Evolutionary conservation across 2,329 filamentous ascomycete species (phyloP).

Genomic region (Talaromyces islandicus): DNA sequence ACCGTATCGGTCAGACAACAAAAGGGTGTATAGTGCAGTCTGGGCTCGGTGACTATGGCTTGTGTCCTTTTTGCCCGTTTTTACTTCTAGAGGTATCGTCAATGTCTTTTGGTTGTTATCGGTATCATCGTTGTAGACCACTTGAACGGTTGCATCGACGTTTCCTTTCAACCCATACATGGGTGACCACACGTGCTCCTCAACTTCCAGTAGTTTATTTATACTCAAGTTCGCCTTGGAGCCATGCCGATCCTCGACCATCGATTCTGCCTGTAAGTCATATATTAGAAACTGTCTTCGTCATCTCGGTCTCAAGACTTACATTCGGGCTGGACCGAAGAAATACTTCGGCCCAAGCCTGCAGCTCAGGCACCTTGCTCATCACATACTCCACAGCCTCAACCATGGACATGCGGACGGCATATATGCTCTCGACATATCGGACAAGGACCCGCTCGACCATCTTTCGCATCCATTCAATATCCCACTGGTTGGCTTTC

Average conservation of each 20-base stretch:
- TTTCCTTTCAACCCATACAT: conserved; percentile 97
- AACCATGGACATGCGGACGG: conserved; percentile 68
- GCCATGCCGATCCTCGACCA: conserved; percentile 73
- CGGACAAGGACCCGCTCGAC: conserved; percentile 65
- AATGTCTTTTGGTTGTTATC: conserved; percentile 57
- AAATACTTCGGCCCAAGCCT: conserved; percentile 77
- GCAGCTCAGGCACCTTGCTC: conserved; percentile 76
- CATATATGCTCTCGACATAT: conserved; percentile 84
- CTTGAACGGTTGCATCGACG: conserved; percentile 93
- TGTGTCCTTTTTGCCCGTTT: conserved; percentile 77
- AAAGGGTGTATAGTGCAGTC: conserved; percentile 86
- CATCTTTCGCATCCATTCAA: conserved; percentile 57
- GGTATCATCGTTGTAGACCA: conserved; percentile 64
- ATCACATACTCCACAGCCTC: conserved; percentile 73
- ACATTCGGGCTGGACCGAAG: conserved; percentile 65
- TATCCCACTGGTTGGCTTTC: conserved; percentile 74
- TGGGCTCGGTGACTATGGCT: conserved; percentile 83
- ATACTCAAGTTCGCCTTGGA: conserved; percentile 75
- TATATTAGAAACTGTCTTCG: background rate
- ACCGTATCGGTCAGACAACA: conserved; percentile 87
- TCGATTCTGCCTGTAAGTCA: conserved; percentile 53
- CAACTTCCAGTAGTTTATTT: conserved; percentile 89
- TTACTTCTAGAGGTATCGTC: conserved; percentile 90
- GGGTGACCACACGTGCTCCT: conserved; percentile 97
- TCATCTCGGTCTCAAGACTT: conserved; percentile 19